A percentile compares a stretch with the other conserved stretches of the same genome.
These are phyloP conservation scores for Polyplosphaeria fusca DNA, from an alignment of 495 filamentous ascomycete genomes.

Conservation along the genomic window DNA sequence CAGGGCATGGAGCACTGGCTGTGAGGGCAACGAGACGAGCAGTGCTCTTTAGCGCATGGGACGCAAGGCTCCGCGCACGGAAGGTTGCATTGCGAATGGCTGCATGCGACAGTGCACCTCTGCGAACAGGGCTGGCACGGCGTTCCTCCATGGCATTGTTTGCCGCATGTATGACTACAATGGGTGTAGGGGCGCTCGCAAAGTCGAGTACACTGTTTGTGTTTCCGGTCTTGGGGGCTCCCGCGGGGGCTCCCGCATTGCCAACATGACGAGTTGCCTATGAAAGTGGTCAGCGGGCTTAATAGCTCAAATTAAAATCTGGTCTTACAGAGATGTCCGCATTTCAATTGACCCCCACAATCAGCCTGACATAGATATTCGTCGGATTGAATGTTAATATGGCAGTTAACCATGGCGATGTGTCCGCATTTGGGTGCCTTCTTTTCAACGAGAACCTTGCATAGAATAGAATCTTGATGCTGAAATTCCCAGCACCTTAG, in stretches of 20 bases:
- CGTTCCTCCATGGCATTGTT: slow-evolving; percentile 53
- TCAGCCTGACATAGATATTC: slow-evolving; percentile 46
- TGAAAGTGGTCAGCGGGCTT: neutral
- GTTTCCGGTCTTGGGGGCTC: slow-evolving; percentile 46
- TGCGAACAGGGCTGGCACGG: slow-evolving; percentile 54
- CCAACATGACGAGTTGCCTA: too few species aligned
- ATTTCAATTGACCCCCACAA: slow-evolving; percentile 51
- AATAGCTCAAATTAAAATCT: slow-evolving; percentile 32
- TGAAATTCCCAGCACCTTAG: slow-evolving; percentile 56
- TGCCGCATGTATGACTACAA: slow-evolving; percentile 58
- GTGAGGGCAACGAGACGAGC: slow-evolving; percentile 58
- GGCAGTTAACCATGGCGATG: slow-evolving; percentile 50
- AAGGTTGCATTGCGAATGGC: slow-evolving; percentile 58
- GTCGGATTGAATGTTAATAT: slow-evolving; percentile 34
- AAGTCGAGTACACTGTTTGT: neutral
- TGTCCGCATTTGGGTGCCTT: slow-evolving; percentile 56
- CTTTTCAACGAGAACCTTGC: slow-evolving; percentile 42
- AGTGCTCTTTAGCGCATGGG: slow-evolving; percentile 59
- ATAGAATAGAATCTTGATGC: slow-evolving; percentile 37
- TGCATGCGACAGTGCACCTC: slow-evolving; percentile 60
- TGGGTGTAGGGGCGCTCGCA: slow-evolving; percentile 27
- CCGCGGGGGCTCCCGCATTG: too few species aligned
- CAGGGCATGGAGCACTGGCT: slow-evolving; percentile 58
- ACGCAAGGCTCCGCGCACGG: slow-evolving; percentile 61
- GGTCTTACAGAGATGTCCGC: slow-evolving; percentile 65